Conservation (phyloP, 2,329 filamentous ascomycete species). For the Zalaria sp. region DNA sequence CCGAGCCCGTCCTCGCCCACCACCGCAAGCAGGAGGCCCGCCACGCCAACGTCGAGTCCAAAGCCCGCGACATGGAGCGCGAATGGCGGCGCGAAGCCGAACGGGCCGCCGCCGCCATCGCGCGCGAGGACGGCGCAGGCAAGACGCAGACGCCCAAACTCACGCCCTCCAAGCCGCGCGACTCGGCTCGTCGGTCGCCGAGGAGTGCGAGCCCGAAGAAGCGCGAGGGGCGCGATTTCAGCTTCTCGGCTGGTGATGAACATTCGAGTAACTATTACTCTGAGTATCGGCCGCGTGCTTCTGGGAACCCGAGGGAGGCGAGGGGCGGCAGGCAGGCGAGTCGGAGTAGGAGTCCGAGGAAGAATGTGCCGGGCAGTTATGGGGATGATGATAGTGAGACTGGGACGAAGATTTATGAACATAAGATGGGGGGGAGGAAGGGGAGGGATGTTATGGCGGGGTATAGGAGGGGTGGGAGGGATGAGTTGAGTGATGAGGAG, state of each 20-base stretch:
- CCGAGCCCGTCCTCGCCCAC: constrained; percentile 14
- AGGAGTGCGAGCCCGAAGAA: constrained; percentile 15
- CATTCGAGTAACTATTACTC: constrained; percentile 17
- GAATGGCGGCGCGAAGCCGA: constrained; percentile 26
- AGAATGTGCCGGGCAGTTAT: constrained; percentile 18
- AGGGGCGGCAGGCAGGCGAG: background rate
- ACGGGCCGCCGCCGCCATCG: constrained; percentile 20
- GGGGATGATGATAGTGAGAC: constrained; percentile 25
- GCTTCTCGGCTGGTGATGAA: constrained; percentile 13
- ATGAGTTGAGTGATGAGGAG: constrained; percentile 36
- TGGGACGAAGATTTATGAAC: constrained; percentile 42
- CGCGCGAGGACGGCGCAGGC: constrained; percentile 16
- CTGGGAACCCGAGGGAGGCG: constrained; percentile 6
- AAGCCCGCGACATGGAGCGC: constrained; percentile 23
- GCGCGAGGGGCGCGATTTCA: constrained; percentile 15
- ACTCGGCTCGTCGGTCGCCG: constrained; percentile 8
- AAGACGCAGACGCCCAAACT: constrained; percentile 12
- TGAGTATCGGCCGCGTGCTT: constrained; percentile 16
- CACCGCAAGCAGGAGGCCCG: constrained; percentile 25
- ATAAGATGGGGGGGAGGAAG: constrained; percentile 29
- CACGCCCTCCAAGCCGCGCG: constrained; percentile 10
- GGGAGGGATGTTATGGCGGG: constrained; percentile 9
- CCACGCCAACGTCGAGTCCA: constrained; percentile 20
- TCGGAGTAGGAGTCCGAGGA: background rate
- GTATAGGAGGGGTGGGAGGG: constrained; percentile 20